Evolutionary conservation across 2,329 filamentous ascomycete genomes (phyloP).

Genomic region (Xylariaceae sp.): DNA sequence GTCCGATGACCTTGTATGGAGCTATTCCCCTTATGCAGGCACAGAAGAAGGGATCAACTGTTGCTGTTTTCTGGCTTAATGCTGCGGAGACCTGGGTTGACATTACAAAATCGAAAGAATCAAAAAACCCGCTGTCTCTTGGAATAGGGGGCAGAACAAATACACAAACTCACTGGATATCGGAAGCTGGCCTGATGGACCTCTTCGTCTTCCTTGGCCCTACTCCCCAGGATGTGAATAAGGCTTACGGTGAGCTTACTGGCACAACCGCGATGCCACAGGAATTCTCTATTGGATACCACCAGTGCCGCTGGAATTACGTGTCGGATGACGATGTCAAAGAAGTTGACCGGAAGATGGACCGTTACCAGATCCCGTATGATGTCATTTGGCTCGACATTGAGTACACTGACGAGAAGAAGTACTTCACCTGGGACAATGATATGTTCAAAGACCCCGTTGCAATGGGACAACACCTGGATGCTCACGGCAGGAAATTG

Average conservation of each 20-base stretch:
- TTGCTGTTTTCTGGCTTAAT: slow-evolving; percentile 97
- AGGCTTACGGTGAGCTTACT: slow-evolving; percentile 86
- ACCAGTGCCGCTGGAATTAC: slow-evolving; percentile 99
- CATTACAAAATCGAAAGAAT: slow-evolving; percentile 78
- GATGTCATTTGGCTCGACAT: slow-evolving; percentile 99
- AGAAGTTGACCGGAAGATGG: slow-evolving; percentile 95
- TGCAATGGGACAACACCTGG: slow-evolving; percentile 86
- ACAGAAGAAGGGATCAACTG: slow-evolving; percentile 89
- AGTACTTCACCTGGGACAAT: slow-evolving; percentile 97
- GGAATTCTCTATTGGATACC: slow-evolving; percentile 89
- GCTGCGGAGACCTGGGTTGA: slow-evolving; percentile 98
- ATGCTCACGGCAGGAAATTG: slow-evolving; percentile 83
- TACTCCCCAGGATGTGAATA: slow-evolving; percentile 79
- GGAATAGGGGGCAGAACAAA: slow-evolving; percentile 71
- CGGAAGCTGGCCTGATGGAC: slow-evolving; percentile 86
- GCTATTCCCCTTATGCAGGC: slow-evolving; percentile 98
- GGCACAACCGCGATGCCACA: slow-evolving; percentile 91
- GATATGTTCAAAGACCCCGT: slow-evolving; percentile 86
- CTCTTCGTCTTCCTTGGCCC: slow-evolving; percentile 95
- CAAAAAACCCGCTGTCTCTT: slow-evolving; percentile 77
- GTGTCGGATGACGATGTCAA: slow-evolving; percentile 96
- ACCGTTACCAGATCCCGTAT: slow-evolving; percentile 93
- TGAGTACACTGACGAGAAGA: slow-evolving; percentile 95
- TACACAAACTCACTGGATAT: slow-evolving; percentile 96
- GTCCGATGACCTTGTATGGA: slow-evolving; percentile 98